phyloP scores from a whole-genome alignment of 2,329 filamentous ascomycete species.

The Hypoxylon sp. region DNA sequence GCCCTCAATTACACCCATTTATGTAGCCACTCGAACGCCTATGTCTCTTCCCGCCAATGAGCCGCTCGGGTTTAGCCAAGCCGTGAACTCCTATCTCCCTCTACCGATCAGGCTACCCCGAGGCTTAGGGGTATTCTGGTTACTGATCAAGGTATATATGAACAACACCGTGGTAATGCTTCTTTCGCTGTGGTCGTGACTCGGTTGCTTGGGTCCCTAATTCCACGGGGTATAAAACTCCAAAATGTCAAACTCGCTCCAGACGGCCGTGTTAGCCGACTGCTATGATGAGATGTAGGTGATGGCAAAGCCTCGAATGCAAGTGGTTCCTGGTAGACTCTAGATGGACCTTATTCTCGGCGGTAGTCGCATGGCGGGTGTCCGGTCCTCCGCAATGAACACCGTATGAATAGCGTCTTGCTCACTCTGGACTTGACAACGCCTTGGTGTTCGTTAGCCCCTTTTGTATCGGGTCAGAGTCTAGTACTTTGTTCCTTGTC shows the following conservation, averaged over 20 bases:
- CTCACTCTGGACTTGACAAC: slow-evolving; percentile 3
- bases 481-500: slow-evolving; percentile 13
- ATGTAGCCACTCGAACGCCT: neutral
- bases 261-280: neutral
- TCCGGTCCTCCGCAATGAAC: neutral
- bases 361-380: neutral
- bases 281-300: neutral
- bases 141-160: slow-evolving; percentile 3
- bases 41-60: neutral
- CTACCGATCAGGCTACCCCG: neutral
- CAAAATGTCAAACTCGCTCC: neutral
- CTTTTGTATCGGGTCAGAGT: slow-evolving; percentile 5
- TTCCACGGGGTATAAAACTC: neutral
- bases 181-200: neutral
- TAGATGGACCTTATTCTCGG: neutral
- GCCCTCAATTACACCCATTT: neutral
- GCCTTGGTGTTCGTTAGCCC: slow-evolving; percentile 5
- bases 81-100: neutral
- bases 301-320: neutral
- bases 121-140: slow-evolving; percentile 5
- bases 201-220: neutral
- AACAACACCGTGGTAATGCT: slow-evolving; percentile 5
- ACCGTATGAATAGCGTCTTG: neutral
- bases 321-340: neutral
- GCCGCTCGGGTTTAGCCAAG: neutral